These are phyloP conservation scores for Scedosporium apiospermum DNA, from an alignment of 2,329 filamentous ascomycete species.

Conservation along the genomic window DNA sequence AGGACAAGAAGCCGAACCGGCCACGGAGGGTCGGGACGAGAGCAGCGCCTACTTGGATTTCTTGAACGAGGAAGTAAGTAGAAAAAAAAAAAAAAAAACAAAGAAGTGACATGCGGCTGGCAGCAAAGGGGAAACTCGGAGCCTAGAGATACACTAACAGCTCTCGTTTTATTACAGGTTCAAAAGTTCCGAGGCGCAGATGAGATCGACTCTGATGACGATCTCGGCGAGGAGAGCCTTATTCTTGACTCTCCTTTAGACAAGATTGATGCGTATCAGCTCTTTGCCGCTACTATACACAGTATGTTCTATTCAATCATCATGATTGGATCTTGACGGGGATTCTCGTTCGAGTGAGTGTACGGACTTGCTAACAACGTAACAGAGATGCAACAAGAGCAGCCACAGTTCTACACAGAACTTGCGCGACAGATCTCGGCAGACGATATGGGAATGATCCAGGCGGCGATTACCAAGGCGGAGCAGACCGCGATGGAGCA, in stretches of 20 bases:
- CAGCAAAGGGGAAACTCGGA: too few species aligned
- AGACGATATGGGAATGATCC: conserved; percentile 74
- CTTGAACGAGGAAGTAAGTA: conserved; percentile 72
- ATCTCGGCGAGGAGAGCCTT: conserved; percentile 85
- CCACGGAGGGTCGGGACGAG: conserved; percentile 70
- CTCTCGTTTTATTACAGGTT: conserved; percentile 39
- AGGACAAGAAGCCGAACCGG: conserved; percentile 55
- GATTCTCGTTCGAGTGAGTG: too few species aligned
- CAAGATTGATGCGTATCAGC: conserved; percentile 85
- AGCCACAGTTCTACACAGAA: conserved; percentile 77
- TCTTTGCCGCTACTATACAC: conserved; percentile 75
- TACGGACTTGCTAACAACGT: conserved; percentile 16
- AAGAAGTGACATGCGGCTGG: background rate
- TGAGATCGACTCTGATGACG: conserved; percentile 68
- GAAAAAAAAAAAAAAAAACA: too few species aligned
- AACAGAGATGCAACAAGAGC: conserved; percentile 76
- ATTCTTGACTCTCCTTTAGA: conserved; percentile 90
- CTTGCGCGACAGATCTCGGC: conserved; percentile 69
- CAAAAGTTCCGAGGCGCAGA: conserved; percentile 68
- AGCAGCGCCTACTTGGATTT: conserved; percentile 93
- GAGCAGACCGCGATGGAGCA: conserved; percentile 31
- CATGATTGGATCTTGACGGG: too few species aligned
- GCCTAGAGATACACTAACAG: background rate
- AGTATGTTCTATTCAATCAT: conserved; percentile 45
- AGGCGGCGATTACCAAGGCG: conserved; percentile 62